Evolutionary conservation across 345 rosid species (phyloP).

Genomic region (Gossypium ekmanianum): DNA sequence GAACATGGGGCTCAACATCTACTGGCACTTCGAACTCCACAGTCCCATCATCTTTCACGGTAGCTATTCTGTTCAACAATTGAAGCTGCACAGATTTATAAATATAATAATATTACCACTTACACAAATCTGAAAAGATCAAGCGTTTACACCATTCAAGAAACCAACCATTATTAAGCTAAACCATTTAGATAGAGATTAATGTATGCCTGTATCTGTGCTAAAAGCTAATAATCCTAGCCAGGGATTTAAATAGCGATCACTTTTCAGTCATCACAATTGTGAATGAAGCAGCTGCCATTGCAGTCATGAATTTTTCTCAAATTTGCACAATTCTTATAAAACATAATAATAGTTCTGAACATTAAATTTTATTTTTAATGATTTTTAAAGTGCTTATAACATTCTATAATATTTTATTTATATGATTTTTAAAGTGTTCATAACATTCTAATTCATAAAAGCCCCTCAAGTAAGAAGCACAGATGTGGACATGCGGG

Average conservation of each 20-base stretch:
- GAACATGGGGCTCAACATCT: slow-evolving; percentile 57
- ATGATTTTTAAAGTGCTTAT: too few relatives aligned
- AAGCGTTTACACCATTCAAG: neutral
- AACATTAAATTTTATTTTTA: too few relatives aligned
- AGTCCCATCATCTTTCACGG: slow-evolving; percentile 93
- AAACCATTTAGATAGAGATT: slow-evolving; percentile 2
- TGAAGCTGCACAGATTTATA: slow-evolving; percentile 56
- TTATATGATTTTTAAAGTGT: too few relatives aligned
- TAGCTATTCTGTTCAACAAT: slow-evolving; percentile 84
- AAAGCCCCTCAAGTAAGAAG: neutral
- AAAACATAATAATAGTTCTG: too few relatives aligned
- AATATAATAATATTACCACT: slow-evolving; percentile 19
- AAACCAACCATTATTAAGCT: neutral
- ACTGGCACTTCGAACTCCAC: slow-evolving; percentile 87
- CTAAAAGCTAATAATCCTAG: slow-evolving; percentile 4
- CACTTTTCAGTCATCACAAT: too few relatives aligned
- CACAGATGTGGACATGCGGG: neutral
- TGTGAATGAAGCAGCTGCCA: too few relatives aligned
- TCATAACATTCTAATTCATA: neutral
- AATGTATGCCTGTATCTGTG: neutral
- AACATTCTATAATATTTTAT: too few relatives aligned
- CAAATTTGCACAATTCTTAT: too few relatives aligned
- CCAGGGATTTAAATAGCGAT: too few relatives aligned
- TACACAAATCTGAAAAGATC: slow-evolving; percentile 1
- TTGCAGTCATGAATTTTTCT: too few relatives aligned